Evolutionary conservation across 257 asterid genomes (phyloP).

Genomic region (Paulownia fortunei): DNA sequence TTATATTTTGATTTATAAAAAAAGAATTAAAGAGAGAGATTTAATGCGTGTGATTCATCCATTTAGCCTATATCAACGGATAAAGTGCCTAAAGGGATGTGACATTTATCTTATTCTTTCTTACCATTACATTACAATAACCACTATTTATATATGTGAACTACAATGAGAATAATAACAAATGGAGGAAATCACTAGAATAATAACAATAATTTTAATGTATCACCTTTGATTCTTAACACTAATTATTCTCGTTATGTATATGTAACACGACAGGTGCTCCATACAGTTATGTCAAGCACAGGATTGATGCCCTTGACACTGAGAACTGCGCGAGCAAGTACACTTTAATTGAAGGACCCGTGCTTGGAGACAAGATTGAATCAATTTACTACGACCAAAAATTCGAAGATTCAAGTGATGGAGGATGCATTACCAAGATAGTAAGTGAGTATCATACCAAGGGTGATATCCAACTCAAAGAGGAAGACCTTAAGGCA

Average conservation of each 20-base stretch:
- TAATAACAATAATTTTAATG: no score
- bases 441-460: constrained; percentile 1
- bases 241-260: neutral
- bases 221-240: no score
- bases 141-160: no score
- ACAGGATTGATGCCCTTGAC: constrained; percentile 13
- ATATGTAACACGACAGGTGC: neutral
- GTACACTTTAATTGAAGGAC: constrained; percentile 18
- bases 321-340: neutral
- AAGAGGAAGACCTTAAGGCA: constrained; percentile 13
- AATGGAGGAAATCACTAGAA: no score
- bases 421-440: constrained; percentile 18
- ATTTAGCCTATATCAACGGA: no score
- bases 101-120: no score
- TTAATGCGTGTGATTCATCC: no score
- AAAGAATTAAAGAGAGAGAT: no score
- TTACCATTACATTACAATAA: no score
- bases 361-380: constrained; percentile 23
- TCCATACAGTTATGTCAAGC: neutral
- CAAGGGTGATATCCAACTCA: constrained; percentile 14
- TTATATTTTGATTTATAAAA: no score
- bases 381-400: constrained; percentile 22
- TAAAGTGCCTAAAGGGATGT: no score
- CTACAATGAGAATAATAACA: no score
- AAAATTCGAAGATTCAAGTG: neutral